phyloP scores from a whole-genome alignment of 345 rosid genomes.

The Orychophragmus violaceus region DNA sequence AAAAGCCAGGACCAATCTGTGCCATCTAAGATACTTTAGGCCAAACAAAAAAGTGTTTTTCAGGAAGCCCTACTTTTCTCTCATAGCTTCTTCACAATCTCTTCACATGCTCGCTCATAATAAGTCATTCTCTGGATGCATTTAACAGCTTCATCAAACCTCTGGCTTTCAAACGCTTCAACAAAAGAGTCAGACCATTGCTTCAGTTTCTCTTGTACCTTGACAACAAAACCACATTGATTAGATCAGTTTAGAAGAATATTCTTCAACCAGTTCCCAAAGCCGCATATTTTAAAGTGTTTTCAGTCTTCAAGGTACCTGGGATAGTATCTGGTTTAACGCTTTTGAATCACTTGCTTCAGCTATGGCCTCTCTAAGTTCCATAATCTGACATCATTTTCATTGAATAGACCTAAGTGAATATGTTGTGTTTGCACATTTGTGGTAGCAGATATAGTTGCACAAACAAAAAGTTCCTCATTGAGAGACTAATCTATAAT shows the following conservation, averaged over 20 bases:
- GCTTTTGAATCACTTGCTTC: conserved; percentile 60
- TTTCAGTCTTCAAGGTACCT: conserved; percentile 42
- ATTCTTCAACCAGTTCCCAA: neutral
- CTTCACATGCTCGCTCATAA: conserved; percentile 70
- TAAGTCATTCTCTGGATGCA: conserved; percentile 87
- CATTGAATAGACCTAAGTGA: neutral
- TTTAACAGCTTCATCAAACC: conserved; percentile 56
- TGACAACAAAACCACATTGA: conserved; percentile 7
- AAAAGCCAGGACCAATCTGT: too few species aligned
- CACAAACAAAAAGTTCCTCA: neutral
- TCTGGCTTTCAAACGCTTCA: conserved; percentile 42
- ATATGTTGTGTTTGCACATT: too few species aligned
- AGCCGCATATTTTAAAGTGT: neutral
- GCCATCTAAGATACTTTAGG: conserved; percentile 4
- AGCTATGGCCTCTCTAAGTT: conserved; percentile 82
- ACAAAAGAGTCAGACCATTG: conserved; percentile 60
- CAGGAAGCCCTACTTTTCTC: conserved; percentile 21
- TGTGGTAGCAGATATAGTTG: too few species aligned
- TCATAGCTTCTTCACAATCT: conserved; percentile 73
- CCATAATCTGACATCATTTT: conserved; percentile 60
- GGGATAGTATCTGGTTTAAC: conserved; percentile 50
- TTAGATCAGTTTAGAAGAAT: conserved; percentile 1
- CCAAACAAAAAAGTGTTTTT: too few species aligned
- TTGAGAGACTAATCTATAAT: neutral
- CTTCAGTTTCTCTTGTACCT: conserved; percentile 64